These are phyloP conservation scores for Bruguiera gymnorhiza DNA, from an alignment of 345 rosid genomes.

Conservation along the genomic window DNA sequence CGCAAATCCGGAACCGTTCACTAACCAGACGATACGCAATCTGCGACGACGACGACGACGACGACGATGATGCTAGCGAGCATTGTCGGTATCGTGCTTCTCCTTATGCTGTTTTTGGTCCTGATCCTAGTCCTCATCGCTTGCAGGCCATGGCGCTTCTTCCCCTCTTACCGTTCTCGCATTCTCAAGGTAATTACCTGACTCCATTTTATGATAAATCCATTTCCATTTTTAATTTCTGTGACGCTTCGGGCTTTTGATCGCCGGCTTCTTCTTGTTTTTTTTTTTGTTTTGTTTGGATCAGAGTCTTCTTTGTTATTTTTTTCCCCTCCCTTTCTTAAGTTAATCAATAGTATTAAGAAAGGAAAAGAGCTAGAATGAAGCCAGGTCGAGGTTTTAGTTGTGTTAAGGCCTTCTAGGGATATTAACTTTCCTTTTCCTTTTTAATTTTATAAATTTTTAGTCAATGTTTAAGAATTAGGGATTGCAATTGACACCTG, in stretches of 20 bases:
- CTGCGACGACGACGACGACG: conserved; percentile 46
- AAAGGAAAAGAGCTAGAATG: neutral
- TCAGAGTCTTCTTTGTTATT: too few species aligned
- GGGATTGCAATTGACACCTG: conserved; percentile 1
- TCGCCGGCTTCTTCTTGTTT: too few species aligned
- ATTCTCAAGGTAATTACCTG: too few species aligned
- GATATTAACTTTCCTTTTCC: too few species aligned
- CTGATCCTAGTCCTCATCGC: conserved; percentile 62
- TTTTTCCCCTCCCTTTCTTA: neutral
- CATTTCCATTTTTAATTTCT: neutral
- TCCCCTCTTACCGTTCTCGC: conserved; percentile 26
- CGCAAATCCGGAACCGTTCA: conserved; percentile 43
- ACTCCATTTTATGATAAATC: conserved; percentile 21
- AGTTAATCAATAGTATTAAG: neutral
- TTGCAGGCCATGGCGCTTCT: conserved; percentile 91
- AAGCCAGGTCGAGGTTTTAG: too few species aligned
- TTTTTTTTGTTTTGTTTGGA: neutral
- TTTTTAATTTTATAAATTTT: too few species aligned
- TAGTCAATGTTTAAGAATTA: too few species aligned
- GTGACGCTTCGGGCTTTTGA: too few species aligned
- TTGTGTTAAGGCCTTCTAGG: too few species aligned
- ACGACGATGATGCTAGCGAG: conserved; percentile 42
- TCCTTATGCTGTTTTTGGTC: conserved; percentile 67
- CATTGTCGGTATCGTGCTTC: conserved; percentile 45
- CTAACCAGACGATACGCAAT: conserved; percentile 30